Evolutionary conservation across 768 basidiomycete species (phyloP), one percentile per base, ranked within the genome.

Genomic region (Dioszegia aurantiaca): DNA sequence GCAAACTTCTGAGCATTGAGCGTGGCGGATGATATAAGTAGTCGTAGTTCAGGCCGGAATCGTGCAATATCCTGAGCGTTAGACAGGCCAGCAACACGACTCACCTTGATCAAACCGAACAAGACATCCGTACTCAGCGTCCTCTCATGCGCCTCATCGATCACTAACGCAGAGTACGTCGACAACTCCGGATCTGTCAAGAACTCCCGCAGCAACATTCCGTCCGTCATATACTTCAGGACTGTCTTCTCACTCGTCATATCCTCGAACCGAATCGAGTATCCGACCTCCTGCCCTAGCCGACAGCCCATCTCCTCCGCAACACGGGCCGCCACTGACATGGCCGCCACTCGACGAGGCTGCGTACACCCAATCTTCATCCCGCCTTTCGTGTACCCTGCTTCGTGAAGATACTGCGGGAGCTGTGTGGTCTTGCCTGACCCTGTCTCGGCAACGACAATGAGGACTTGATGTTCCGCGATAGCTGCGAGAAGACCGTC

Each of bases 151-250:
- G 95, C 95, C 77, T 99, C 95, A 76, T 99, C 95, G 69, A 99
- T 98, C 69, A 99, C 92, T 69, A 99, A 79, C 28, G 87, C 90
- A 45, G 91, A 87, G 75, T 98, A 99, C 3, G 90, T 90, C 14
- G 90, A 94, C 54, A 99, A 78, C 79, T 93, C 90, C 0, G 95
- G 95, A 76, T 99, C 95, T 10, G 95, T 98, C 70, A 99, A 79
- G 78, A 98, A 98, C 77, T 98, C 92, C 70, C 95, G 84, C 43
- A 98, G 79, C 26, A 99, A 81, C 95, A 99, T 98, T 31, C 95
- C 95, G 72, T 99, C 95, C 42, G 95, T 99, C 95, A 99, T 95
- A 78, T 99, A 99, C 78, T 99, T 98, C 71, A 99, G 81, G 42
- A 93, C 87, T 3, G 95, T 99, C 81, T 95, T 97, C 81, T 98